These are phyloP conservation scores for Mycena citricolor DNA, from an alignment of 1,284 basidiomycete genomes.

Conservation along the genomic window DNA sequence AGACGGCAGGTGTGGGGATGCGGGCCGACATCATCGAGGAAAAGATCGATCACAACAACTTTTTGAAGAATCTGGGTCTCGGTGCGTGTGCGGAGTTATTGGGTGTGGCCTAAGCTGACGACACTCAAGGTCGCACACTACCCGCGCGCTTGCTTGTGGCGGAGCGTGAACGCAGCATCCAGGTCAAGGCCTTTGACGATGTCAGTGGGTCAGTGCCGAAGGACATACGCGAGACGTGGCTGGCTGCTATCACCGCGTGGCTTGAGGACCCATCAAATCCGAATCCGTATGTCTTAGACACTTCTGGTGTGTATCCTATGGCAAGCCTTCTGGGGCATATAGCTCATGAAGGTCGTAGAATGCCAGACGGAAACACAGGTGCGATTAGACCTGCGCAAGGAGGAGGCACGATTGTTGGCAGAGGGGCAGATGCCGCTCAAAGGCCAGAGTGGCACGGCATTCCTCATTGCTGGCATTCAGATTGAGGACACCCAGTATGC, in stretches of 20 bases:
- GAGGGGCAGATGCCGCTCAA: not conserved
- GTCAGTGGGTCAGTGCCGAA: slow-evolving; percentile 4
- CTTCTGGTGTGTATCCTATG: no score
- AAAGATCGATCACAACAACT: slow-evolving; percentile 5
- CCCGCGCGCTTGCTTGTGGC: slow-evolving; percentile 14
- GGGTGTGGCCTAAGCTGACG: not conserved
- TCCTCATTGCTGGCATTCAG: slow-evolving; percentile 1
- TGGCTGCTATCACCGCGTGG: slow-evolving; percentile 8
- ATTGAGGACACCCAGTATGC: slow-evolving; percentile 1
- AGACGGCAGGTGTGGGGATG: slow-evolving; percentile 27
- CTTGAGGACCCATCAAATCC: slow-evolving; percentile 1
- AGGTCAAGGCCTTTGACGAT: slow-evolving; percentile 10
- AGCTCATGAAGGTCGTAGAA: not conserved
- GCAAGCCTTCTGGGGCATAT: no score
- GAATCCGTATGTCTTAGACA: not conserved
- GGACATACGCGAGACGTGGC: slow-evolving; percentile 7
- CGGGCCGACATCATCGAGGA: slow-evolving; percentile 27
- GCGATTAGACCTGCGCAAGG: not conserved
- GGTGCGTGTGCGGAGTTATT: slow-evolving; percentile 15
- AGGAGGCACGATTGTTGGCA: no score
- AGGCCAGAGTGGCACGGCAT: not conserved
- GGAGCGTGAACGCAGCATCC: slow-evolving; percentile 13
- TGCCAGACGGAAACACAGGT: not conserved
- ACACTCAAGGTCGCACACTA: slow-evolving; percentile 9
- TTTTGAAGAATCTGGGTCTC: slow-evolving; percentile 2